A percentile compares a stretch with the other conserved stretches of the same genome.
phyloP scores from a whole-genome alignment of 2,329 filamentous ascomycete genomes.

The Sporothrix euskadiensis region DNA sequence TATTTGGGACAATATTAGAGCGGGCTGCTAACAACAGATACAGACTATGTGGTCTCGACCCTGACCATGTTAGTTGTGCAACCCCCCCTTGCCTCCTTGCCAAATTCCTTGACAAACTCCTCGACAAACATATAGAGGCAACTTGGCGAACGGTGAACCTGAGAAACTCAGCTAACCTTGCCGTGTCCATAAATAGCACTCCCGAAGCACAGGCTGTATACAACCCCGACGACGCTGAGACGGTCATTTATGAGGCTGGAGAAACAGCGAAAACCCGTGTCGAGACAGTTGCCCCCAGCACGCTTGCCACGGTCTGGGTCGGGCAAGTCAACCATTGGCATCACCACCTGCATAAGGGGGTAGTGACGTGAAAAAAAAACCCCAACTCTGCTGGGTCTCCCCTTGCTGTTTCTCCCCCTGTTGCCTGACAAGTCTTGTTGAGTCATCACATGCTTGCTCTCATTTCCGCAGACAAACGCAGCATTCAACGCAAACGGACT shows the following conservation, averaged over 20 bases:
- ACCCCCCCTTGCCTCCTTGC: neutral
- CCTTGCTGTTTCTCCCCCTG: too few relatives aligned
- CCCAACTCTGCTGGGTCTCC: too few relatives aligned
- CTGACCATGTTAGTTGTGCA: constrained; percentile 32
- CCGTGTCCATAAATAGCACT: constrained; percentile 24
- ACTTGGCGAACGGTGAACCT: neutral
- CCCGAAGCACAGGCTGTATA: constrained; percentile 35
- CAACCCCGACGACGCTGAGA: constrained; percentile 30
- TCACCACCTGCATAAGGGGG: neutral
- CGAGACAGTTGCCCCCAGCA: constrained; percentile 30
- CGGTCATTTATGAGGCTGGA: constrained; percentile 30
- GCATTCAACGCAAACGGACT: constrained; percentile 33
- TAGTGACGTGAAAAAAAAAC: too few relatives aligned
- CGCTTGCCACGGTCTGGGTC: constrained; percentile 32
- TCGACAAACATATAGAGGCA: too few relatives aligned
- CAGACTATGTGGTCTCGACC: constrained; percentile 31
- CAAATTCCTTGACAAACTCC: neutral
- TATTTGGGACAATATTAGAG: neutral
- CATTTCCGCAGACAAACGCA: constrained; percentile 32
- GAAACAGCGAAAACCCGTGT: constrained; percentile 31
- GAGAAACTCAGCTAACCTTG: constrained; percentile 19
- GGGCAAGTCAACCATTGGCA: constrained; percentile 30
- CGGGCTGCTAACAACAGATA: constrained; percentile 2
- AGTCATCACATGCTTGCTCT: neutral
- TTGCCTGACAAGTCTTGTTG: too few relatives aligned